Conservation (phyloP, 139 green algal species). For the Trebouxia sp. region DNA sequence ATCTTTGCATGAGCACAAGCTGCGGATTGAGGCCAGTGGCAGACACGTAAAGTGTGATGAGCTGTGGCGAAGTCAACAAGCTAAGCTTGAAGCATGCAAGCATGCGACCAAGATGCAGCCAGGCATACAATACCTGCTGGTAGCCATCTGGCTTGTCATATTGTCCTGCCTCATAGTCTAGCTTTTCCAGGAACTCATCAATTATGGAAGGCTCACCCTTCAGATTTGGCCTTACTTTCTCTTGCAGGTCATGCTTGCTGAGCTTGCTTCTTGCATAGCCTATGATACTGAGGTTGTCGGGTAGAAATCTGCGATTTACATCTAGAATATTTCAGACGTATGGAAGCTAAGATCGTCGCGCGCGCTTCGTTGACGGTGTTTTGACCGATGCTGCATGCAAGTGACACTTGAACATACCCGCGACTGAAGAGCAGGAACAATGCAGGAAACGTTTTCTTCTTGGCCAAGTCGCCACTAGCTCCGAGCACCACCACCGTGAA, state of each 20-base stretch:
- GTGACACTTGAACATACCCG: constrained; percentile 60
- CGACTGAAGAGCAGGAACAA: constrained; percentile 74
- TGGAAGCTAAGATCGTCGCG: too few relatives aligned
- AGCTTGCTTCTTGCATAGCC: constrained; percentile 81
- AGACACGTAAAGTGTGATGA: too few relatives aligned
- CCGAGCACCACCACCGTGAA: constrained; percentile 45
- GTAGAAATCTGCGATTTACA: constrained; percentile 57
- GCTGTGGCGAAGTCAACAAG: too few relatives aligned
- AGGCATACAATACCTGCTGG: not conserved
- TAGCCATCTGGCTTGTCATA: constrained; percentile 71
- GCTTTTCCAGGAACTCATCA: constrained; percentile 68
- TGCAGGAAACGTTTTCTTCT: constrained; percentile 91
- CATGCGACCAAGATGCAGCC: not conserved
- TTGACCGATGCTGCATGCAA: too few relatives aligned
- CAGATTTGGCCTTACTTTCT: constrained; percentile 60
- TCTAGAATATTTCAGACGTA: too few relatives aligned
- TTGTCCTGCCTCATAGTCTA: constrained; percentile 62
- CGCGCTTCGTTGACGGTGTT: too few relatives aligned
- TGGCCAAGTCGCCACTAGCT: constrained; percentile 77
- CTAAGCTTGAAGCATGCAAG: too few relatives aligned
- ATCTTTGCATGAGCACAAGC: constrained; percentile 11
- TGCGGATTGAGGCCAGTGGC: too few relatives aligned
- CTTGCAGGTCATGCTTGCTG: constrained; percentile 64
- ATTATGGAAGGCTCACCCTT: constrained; percentile 27
- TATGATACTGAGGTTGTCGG: constrained; percentile 65